Percentiles rank a stretch among this genome's conserved stretches.
These are phyloP conservation scores for Fraxinus excelsior DNA, from an alignment of 257 asterid species.

Conservation along the genomic window DNA sequence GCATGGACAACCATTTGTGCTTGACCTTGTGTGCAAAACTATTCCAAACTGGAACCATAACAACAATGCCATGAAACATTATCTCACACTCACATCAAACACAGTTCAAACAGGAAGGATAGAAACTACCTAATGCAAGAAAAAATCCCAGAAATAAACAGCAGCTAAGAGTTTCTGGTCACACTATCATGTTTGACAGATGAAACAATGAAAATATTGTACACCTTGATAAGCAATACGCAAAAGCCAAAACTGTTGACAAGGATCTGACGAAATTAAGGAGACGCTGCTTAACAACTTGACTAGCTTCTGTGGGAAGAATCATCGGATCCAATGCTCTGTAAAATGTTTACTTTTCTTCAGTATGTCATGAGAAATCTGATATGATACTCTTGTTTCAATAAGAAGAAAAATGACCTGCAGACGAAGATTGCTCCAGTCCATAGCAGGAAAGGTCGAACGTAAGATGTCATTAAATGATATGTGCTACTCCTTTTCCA, in stretches of 20 bases:
- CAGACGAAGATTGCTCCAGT: constrained; percentile 75
- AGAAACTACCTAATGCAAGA: constrained; percentile 10
- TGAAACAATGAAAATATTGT: constrained; percentile 19
- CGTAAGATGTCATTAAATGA: constrained; percentile 67
- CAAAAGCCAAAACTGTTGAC: constrained; percentile 89
- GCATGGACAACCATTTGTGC: constrained; percentile 7
- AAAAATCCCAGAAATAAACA: neutral
- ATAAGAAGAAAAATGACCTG: constrained; percentile 61
- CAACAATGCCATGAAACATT: neutral
- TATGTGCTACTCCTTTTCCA: constrained; percentile 85
- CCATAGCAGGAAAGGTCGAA: constrained; percentile 90
- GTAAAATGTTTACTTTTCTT: constrained; percentile 31
- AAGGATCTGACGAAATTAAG: constrained; percentile 83
- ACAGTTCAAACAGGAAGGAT: constrained; percentile 19
- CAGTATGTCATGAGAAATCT: constrained; percentile 25
- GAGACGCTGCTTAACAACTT: constrained; percentile 76
- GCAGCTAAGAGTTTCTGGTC: constrained; percentile 1
- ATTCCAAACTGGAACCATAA: constrained; percentile 9
- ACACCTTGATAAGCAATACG: constrained; percentile 88
- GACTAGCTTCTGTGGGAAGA: constrained; percentile 88
- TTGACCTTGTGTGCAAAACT: neutral
- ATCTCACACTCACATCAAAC: constrained; percentile 9
- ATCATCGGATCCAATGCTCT: constrained; percentile 85
- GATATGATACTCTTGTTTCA: constrained; percentile 15
- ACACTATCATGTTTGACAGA: constrained; percentile 6